phyloP scores from a whole-genome alignment of 176 grass and related monocot genomes.

The Leersia perrieri region DNA sequence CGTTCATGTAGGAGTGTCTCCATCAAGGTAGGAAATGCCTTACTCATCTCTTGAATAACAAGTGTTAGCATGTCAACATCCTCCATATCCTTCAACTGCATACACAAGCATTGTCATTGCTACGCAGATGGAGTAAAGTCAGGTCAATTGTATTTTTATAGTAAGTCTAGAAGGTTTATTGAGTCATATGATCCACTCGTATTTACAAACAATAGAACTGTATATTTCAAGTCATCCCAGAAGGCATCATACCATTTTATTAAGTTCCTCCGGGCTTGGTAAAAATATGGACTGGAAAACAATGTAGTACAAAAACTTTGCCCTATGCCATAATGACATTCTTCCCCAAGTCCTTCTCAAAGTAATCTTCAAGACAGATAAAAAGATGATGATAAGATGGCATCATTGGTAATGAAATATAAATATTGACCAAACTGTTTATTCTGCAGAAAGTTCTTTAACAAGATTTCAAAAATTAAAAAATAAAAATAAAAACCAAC shows the following conservation, averaged over 20 bases:
- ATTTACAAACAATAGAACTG: neutral
- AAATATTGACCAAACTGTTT: neutral
- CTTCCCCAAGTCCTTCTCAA: conserved; percentile 83
- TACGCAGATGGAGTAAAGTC: neutral
- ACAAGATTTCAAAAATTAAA: neutral
- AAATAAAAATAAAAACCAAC: neutral
- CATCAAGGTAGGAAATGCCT: conserved; percentile 85
- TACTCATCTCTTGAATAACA: conserved; percentile 97
- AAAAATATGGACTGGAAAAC: conserved; percentile 90
- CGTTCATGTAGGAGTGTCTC: conserved; percentile 88
- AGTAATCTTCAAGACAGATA: conserved; percentile 76
- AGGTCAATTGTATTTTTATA: neutral
- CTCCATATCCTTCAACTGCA: conserved; percentile 95
- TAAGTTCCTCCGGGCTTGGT: conserved; percentile 72
- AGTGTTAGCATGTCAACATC: conserved; percentile 89
- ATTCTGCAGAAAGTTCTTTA: conserved; percentile 4
- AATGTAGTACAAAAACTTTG: conserved; percentile 84
- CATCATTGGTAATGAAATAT: neutral
- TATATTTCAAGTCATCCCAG: neutral
- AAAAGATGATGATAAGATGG: neutral
- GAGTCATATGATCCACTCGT: neutral
- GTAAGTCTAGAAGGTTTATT: neutral
- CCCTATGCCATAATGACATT: conserved; percentile 78
- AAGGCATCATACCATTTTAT: conserved; percentile 72
- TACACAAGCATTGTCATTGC: conserved; percentile 7